Conservation (phyloP, 2,329 filamentous ascomycete species). For the Botrytis squamosa region DNA sequence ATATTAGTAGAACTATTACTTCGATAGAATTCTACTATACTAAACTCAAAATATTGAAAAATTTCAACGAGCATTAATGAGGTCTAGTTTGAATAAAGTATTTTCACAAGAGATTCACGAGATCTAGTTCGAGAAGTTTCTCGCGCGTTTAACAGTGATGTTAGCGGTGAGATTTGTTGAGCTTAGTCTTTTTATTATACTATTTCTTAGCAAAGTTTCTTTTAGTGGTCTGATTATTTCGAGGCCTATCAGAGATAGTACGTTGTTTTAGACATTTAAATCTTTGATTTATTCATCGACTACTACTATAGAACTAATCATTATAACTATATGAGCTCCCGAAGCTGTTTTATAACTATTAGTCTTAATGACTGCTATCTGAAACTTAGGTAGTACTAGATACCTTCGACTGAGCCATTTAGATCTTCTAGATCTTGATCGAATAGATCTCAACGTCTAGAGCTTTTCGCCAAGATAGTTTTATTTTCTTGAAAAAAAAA, state of each 20-base stretch:
- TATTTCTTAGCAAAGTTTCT: background rate
- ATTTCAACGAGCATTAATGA: fast-evolving
- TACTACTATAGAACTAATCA: background rate
- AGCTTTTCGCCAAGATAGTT: too few relatives aligned
- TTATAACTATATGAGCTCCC: background rate
- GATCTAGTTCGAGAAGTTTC: background rate
- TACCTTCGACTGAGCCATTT: background rate
- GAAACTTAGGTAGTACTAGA: background rate
- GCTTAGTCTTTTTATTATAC: background rate
- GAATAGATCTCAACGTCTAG: too few relatives aligned
- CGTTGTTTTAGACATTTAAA: background rate
- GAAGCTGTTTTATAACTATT: background rate
- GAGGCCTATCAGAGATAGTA: background rate
- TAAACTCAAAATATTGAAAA: background rate
- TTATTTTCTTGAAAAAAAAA: background rate
- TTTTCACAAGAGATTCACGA: background rate
- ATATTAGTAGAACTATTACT: background rate
- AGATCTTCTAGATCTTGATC: background rate
- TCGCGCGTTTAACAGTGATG: too few relatives aligned
- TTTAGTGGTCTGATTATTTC: background rate
- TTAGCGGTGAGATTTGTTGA: background rate
- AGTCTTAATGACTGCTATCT: background rate
- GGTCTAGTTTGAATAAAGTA: background rate
- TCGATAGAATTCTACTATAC: background rate
- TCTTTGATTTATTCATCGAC: background rate